Conservation (phyloP, 2,329 filamentous ascomycete species). For the Pseudophaeomoniella oleicola region DNA sequence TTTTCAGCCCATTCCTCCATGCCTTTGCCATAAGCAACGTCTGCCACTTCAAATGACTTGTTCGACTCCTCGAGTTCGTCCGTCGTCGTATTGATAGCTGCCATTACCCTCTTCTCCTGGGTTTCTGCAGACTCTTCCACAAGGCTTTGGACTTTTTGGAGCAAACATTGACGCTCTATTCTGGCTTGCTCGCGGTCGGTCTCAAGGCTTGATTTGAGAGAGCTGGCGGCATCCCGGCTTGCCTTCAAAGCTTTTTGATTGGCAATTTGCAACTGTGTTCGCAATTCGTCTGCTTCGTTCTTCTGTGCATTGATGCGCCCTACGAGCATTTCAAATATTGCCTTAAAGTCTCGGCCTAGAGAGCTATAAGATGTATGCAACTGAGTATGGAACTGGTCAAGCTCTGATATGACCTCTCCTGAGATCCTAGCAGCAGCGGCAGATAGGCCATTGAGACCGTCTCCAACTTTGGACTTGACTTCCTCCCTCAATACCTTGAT, state of each 20-base stretch:
- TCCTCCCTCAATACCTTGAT: slow-evolving; percentile 81
- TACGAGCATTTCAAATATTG: slow-evolving; percentile 67
- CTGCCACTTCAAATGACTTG: slow-evolving; percentile 48
- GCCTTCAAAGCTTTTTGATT: slow-evolving; percentile 54
- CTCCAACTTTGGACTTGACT: slow-evolving; percentile 72
- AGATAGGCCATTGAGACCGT: slow-evolving; percentile 71
- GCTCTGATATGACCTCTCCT: slow-evolving; percentile 72
- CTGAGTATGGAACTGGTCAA: slow-evolving; percentile 67
- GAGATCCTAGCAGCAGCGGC: slow-evolving; percentile 77
- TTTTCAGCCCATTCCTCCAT: slow-evolving; percentile 63
- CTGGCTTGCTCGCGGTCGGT: slow-evolving; percentile 63
- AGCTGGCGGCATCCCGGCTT: slow-evolving; percentile 50
- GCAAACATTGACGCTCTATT: slow-evolving; percentile 57
- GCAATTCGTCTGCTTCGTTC: slow-evolving; percentile 57
- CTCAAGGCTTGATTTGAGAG: slow-evolving; percentile 54
- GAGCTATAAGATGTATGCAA: slow-evolving; percentile 72
- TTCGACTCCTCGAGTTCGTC: slow-evolving; percentile 51
- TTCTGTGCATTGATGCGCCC: slow-evolving; percentile 63
- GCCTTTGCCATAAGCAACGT: slow-evolving; percentile 50
- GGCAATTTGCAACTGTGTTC: slow-evolving; percentile 56
- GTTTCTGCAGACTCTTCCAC: slow-evolving; percentile 58
- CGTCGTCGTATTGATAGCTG: slow-evolving; percentile 48
- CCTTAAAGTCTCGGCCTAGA: slow-evolving; percentile 74
- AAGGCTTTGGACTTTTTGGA: slow-evolving; percentile 63
- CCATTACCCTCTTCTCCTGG: slow-evolving; percentile 57